Evolutionary conservation across 2,329 filamentous ascomycete species (phyloP).

Genomic region (Scortechinia acanthostroma): DNA sequence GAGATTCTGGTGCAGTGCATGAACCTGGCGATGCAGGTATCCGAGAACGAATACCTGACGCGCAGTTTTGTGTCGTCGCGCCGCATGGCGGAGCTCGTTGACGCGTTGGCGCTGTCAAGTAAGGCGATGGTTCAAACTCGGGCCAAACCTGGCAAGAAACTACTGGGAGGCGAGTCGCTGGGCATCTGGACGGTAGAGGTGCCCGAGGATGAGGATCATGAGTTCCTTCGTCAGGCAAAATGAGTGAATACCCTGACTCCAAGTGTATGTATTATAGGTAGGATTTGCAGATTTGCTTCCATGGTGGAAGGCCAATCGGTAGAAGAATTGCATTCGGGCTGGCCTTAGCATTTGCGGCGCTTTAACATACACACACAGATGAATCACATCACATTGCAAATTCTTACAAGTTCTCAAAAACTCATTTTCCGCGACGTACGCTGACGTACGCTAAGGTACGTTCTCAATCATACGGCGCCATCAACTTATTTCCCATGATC

Average conservation of each 20-base stretch:
- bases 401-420: too few species aligned
- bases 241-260: too few species aligned
- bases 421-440: too few species aligned
- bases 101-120: background rate
- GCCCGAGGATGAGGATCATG: background rate
- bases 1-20: background rate
- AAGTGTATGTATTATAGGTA: too few species aligned
- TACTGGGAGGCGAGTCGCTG: background rate
- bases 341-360: too few species aligned
- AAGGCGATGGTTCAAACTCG: background rate
- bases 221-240: too few species aligned
- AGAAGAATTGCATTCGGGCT: too few species aligned
- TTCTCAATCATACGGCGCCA: constrained; percentile 4
- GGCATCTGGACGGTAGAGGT: background rate
- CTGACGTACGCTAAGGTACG: too few species aligned
- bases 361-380: too few species aligned
- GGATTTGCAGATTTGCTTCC: too few species aligned
- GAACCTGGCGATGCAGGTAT: background rate
- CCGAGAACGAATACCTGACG: background rate
- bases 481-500: background rate
- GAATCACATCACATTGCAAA: too few species aligned
- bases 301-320: too few species aligned
- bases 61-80: background rate
- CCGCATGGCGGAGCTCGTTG: background rate
- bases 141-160: background rate